Evolutionary conservation across 495 filamentous ascomycete species (phyloP).

Genomic region (Talaromyces thailandensis): DNA sequence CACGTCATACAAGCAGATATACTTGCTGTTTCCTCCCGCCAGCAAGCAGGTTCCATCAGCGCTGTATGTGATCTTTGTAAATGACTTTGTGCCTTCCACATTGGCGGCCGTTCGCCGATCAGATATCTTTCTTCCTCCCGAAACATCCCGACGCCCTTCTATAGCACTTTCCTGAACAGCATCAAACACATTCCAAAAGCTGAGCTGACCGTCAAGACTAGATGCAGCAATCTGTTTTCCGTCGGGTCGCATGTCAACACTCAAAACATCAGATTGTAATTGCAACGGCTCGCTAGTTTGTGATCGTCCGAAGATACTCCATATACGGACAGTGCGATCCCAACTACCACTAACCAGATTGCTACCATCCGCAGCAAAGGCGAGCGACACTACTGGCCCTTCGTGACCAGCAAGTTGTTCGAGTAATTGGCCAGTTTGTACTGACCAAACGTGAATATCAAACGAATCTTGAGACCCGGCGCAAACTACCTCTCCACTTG

Average conservation of each 20-base stretch:
- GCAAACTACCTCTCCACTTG: conserved; percentile 89
- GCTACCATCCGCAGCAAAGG: conserved; percentile 79
- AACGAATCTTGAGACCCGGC: conserved; percentile 93
- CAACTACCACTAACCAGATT: conserved; percentile 83
- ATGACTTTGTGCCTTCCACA: conserved; percentile 77
- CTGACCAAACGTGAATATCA: conserved; percentile 95
- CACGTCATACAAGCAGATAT: conserved; percentile 91
- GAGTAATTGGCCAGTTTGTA: conserved; percentile 92
- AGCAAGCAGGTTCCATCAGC: conserved; percentile 85
- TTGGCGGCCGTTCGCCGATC: conserved; percentile 90
- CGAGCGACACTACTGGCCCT: conserved; percentile 77
- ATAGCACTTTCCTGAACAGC: conserved; percentile 72
- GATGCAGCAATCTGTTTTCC: conserved; percentile 85
- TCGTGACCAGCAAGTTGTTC: conserved; percentile 89
- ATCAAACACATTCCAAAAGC: conserved; percentile 89
- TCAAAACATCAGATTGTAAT: conserved; percentile 80
- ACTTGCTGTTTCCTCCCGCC: conserved; percentile 91
- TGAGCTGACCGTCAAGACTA: conserved; percentile 85
- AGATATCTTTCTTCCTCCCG: conserved; percentile 76
- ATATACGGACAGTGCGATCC: conserved; percentile 90
- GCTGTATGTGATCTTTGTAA: conserved; percentile 80
- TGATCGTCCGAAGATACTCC: conserved; percentile 87
- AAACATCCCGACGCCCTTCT: conserved; percentile 85
- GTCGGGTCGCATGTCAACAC: conserved; percentile 81
- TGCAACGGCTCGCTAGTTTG: conserved; percentile 93